Evolutionary conservation across 805 yeast species (phyloP), one percentile per base, ranked within the genome.

Genomic region (Schizosaccharomyces osmophilus): DNA sequence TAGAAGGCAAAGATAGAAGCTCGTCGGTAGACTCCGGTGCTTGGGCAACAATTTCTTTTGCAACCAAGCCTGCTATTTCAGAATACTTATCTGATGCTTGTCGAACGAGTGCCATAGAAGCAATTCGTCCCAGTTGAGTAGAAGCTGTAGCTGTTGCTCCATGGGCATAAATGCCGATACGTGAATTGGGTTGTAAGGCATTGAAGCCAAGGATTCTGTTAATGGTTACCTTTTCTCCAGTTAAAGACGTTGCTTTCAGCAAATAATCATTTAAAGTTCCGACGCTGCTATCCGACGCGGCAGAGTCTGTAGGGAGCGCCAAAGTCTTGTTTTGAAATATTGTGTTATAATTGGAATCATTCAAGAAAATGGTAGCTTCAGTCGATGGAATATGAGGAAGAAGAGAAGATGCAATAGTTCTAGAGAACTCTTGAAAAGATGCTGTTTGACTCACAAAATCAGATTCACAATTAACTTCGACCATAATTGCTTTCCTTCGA

Each of bases 361-460:
- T 24, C 3, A 45, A n/a, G 17, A 9, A 45, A 17, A 19, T 6
- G 13, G 24, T 8, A n/a, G 24, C 11, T 19, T 45, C 26, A n/a
- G 8, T 45, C 13, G 51, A 19, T 3, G 26, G 51, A n/a, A 45
- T 9, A 17, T n/a, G 26, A 29, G n/a, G 57, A 22, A 51, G 36
- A 29, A 51, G n/a, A 13, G 29, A 32, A 29, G 48, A 57, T 11
- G 60, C 60, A n/a, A 36, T 15, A 4, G 31, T 11, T 13, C 59
- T 24, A 13, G 61, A 55, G n/a, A 59, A 48, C 11, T 32, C 36
- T 32, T 59, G 61, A n/a, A 59, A 41, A 22, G 29, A n/a, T 43
- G 48, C 22, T n/a, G 26, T 59, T 17, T 43, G 51, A 39, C 55
- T 54, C 13, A 59, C 61, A 24, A 59, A 59, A 29, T 59, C 61